These are phyloP conservation scores for Thyridium curvatum DNA, from an alignment of 2,329 filamentous ascomycete genomes.

Conservation along the genomic window DNA sequence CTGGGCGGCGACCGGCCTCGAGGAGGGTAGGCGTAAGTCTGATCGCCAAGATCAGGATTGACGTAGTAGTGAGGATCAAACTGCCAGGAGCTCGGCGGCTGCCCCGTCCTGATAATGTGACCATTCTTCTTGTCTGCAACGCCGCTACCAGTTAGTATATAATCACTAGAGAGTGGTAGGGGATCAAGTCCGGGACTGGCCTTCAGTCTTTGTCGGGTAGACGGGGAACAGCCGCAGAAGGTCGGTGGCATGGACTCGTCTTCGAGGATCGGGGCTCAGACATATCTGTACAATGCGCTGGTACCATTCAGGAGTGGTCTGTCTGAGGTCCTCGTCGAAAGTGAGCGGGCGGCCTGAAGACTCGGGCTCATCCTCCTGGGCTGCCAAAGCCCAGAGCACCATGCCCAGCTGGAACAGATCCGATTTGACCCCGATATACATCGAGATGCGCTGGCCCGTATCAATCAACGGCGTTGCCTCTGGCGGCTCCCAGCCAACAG, in stretches of 20 bases:
- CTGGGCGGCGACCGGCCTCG: slow-evolving; percentile 50
- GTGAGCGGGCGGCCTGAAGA: slow-evolving; percentile 64
- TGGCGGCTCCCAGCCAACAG: slow-evolving; percentile 94
- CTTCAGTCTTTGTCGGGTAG: neutral
- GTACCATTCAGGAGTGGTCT: slow-evolving; percentile 72
- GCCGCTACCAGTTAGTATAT: slow-evolving; percentile 17
- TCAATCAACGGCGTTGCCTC: slow-evolving; percentile 82
- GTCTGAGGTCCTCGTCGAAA: slow-evolving; percentile 41
- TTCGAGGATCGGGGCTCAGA: slow-evolving; percentile 65
- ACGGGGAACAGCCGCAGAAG: slow-evolving; percentile 65
- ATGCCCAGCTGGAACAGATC: slow-evolving; percentile 95
- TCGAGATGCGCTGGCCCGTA: slow-evolving; percentile 82
- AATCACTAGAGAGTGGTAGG: slow-evolving; percentile 27
- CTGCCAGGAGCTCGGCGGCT: slow-evolving; percentile 21
- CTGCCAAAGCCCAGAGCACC: slow-evolving; percentile 90
- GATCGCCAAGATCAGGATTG: slow-evolving; percentile 16
- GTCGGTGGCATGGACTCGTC: slow-evolving; percentile 65
- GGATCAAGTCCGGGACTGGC: too few relatives aligned
- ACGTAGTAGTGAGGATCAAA: too few relatives aligned
- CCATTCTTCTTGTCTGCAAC: too few relatives aligned
- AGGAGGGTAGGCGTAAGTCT: slow-evolving; percentile 35
- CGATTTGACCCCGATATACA: slow-evolving; percentile 98
- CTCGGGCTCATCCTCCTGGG: slow-evolving; percentile 86
- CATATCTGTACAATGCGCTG: slow-evolving; percentile 69
- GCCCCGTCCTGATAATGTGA: slow-evolving; percentile 26